Base-by-base conservation (phyloP, 805 yeast species). In the Wickerhamiella australiensis region DNA sequence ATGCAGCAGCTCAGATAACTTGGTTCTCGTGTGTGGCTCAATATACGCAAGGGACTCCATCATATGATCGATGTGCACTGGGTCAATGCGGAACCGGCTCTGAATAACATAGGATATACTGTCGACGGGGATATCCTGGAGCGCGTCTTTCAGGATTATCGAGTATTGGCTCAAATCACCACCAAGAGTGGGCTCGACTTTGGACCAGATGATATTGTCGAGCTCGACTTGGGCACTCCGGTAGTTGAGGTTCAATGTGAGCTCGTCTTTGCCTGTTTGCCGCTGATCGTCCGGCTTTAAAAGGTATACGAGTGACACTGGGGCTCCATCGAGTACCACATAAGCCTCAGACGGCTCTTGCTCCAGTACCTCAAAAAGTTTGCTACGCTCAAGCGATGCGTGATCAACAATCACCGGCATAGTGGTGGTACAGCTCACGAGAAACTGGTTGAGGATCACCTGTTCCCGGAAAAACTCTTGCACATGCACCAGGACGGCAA, bases 401-500 rank as follows among this genome's bases (percentile, higher is more conserved):
- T 66, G 59, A 3, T 69, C 57, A 5, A 83, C 63, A 49, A 82
- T 65, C 1, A 81, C 68, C 0, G 92, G 94, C 57, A 7, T 65
- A 64, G 0, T 68, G 50, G 22, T 71, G 70, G 80, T 68, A 3
- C 87, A 72, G 17, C 85, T 81, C 42, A 85, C 71, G 12, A 81
- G 76, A 59, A 82, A 85, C 56, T 79, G 81, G 4, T 86, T 78
- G 54, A 75, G 80, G 1, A 85, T 65, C 25, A 69, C 65, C 15
- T 73, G 61, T 2, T 74, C 62, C 54, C 77, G 75, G 67, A 83
- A 84, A 9, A 80, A 77, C 61, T 85, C 95, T 57, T 83, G 90
- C 2, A 84, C 94, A 2, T 85, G 78, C 0, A 84, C 92, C 0
- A 86, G 80, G 6, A 84, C 66, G 4, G 75, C 69, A 35, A 85